Evolutionary conservation across 2,329 filamentous ascomycete genomes (phyloP), one percentile per base, ranked within the genome.

Genomic region (Alternaria longipes): DNA sequence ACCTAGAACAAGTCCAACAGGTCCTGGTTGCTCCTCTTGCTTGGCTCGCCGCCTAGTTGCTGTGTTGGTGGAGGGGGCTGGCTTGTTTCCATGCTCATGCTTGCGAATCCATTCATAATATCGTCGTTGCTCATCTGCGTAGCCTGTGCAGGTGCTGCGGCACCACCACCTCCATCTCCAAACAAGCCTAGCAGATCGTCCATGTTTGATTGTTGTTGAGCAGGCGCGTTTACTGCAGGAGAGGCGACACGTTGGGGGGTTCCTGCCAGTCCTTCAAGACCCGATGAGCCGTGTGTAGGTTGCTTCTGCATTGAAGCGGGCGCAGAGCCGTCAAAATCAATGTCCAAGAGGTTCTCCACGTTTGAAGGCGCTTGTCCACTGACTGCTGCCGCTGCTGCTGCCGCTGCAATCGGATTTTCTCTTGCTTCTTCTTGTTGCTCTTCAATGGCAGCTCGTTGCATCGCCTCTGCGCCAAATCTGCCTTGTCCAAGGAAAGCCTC

Each of bases 401-500:
- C 91, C 0, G 93, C 94, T 0, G 94, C 94, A 69, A 98, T 92
- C 1, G 95, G 94, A 78, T 98, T 97, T 71, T 98, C 95, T 64
- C 89, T 91, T 1, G 92, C 92, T 72, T 97, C 93, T 80, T 98
- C 89, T 66, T 91, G 88, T 83, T 97, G 93, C 82, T 99, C 95
- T 83, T 97, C 94, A 76, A 99, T 97, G 62, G 95, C 95, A 52
- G 94, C 94, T 68, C 91, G 90, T 80, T 98, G 95, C 74, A 99
- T 93, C 62, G 92, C 93, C 79, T 97, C 94, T 50, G 95, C 94
- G 38, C 94, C 95, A 70, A 92, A 97, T 45, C 94, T 90, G 42
- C 95, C 95, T 81, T 97, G 93, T 69, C 95, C 95, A 59, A 99
- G 90, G 80, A 99, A 99, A n/a, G 94, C 93, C 85, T 97, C 93